Evolutionary conservation across 306 rosid genomes (phyloP), one percentile per base, ranked within the genome.

Genomic region (Pachyrhizus erosus): DNA sequence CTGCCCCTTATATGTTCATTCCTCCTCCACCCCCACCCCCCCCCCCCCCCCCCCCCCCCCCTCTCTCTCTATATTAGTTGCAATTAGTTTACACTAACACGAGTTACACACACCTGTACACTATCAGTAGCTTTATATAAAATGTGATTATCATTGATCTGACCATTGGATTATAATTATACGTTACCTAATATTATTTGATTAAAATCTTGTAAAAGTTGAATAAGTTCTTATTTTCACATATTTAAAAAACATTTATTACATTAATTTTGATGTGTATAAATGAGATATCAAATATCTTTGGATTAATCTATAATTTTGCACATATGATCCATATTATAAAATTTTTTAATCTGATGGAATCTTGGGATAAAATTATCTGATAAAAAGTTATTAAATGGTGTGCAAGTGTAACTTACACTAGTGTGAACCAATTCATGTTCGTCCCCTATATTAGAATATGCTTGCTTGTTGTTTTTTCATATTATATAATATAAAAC

Each of bases 381-480:
- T 58, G 5, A 9, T 24, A 23, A 58, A 24, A 27, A 6, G 37
- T 61, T 61, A 29, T 29, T 62, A 9, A 62, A 15, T 62, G 12
- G 37, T 15, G 29, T 21, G 48, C 37, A 27, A 15, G 8, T 23
- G 7, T 8, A n/a, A 39, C 46, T 65, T 7, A 39, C 68, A 27
- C 24, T n/a, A 15, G 42, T 31, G 21, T 7, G 7, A 64, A 17
- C 14, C 15, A 5, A 21, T 37, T 54, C 26, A 20, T 54, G 8
- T 54, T 10, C 9, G 46, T 37, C 9, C 26, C 17, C 70, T 31
- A 14, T 31, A 18, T n/a, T 34, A 27, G n/a, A 34, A 31, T 23
- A 62, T 73, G 21, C 82, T 48, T 24, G 64, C 12, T 15, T 76
- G 13, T 51, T 48, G 43, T 79, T 60, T 70, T 67, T 46, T 68